Base-by-base conservation (phyloP, 2,329 filamentous ascomycete species). In the Raffaelea deltoideospora region DNA sequence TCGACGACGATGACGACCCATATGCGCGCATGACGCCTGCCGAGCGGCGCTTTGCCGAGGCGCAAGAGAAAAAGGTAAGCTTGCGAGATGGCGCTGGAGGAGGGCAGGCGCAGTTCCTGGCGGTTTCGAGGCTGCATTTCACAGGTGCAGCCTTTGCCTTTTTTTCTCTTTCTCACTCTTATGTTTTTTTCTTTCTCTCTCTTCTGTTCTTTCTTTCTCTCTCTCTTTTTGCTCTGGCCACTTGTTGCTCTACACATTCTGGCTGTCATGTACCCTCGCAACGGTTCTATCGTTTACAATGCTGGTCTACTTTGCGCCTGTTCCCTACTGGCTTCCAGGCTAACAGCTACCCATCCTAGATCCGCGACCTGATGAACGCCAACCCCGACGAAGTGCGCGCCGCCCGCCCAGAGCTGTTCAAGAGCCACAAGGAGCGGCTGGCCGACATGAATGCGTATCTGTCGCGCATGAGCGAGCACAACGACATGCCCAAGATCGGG, bases 401-500 rank as follows among this genome's bases (percentile, higher is more conserved):
- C 7, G 54, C 63, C 8, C 57, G 65, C 33, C 75, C 79, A 13
- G 87, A 95, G 54, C 79, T 92, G 14, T 73, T 88, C 47, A 96
- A 95, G 66, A 93, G 87, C 22, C 90, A 98, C 58, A 96, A 96
- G 56, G 83, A 98, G 63, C 76, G 85, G 10, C 88, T 98, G 31
- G 87, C 96, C 56, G 86, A 95, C 55, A 63, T 96, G 48, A 98
- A 98, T 55, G 84, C 82, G 44, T 95, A 96, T 55, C 63, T 98
- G 26, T 90, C 84, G 45, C 81, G 78, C 46, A 60, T 98, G 51
- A 94, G 84, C 59, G 90, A 98, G 60, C 90, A 98, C 61, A 88
- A 98, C 58, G 90, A 98, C 55, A 98, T 98, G 87, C 71, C 71
- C 48, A 75, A 74, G 61, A 76, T 76, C 39, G 71, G 71, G 10